A percentile compares a stretch with the other conserved stretches of the same genome.
Evolutionary conservation across 1,139 yeast species (phyloP).

Genomic region (Spathaspora sp.): DNA sequence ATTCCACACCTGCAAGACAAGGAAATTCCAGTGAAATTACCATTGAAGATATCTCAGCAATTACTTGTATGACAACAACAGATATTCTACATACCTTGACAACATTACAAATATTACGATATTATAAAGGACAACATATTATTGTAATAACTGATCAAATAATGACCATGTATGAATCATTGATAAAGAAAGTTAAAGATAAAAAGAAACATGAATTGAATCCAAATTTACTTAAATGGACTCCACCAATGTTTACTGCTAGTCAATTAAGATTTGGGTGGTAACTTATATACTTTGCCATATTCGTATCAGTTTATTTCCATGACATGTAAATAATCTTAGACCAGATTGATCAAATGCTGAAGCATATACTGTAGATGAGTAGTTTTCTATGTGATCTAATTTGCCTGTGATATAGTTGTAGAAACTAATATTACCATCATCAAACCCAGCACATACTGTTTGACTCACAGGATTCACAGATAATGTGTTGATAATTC

Average conservation of each 20-base stretch:
- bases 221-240: slow-evolving; percentile 76
- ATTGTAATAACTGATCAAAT: slow-evolving; percentile 87
- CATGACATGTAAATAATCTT: slow-evolving; percentile 81
- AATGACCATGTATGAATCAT: slow-evolving; percentile 70
- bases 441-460: slow-evolving; percentile 80
- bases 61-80: slow-evolving; percentile 94
- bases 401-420: slow-evolving; percentile 74
- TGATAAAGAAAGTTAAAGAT: slow-evolving; percentile 52
- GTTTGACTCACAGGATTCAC: slow-evolving; percentile 64
- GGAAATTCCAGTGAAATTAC: slow-evolving; percentile 61
- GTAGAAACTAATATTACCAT: slow-evolving; percentile 74
- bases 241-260: slow-evolving; percentile 95
- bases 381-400: slow-evolving; percentile 54
- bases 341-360: slow-evolving; percentile 79
- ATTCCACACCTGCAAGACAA: slow-evolving; percentile 20
- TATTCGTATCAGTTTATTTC: slow-evolving; percentile 84
- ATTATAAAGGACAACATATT: slow-evolving; percentile 95
- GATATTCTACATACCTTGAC: slow-evolving; percentile 93
- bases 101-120: slow-evolving; percentile 83
- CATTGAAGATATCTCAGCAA: slow-evolving; percentile 84
- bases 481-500: slow-evolving; percentile 66
- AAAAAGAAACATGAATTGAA: slow-evolving; percentile 80
- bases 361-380: slow-evolving; percentile 68
- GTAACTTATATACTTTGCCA: slow-evolving; percentile 66
- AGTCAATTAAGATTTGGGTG: slow-evolving; percentile 95